Evolutionary conservation across 305 asterid genomes (phyloP).

Genomic region (Plantago rigida): DNA sequence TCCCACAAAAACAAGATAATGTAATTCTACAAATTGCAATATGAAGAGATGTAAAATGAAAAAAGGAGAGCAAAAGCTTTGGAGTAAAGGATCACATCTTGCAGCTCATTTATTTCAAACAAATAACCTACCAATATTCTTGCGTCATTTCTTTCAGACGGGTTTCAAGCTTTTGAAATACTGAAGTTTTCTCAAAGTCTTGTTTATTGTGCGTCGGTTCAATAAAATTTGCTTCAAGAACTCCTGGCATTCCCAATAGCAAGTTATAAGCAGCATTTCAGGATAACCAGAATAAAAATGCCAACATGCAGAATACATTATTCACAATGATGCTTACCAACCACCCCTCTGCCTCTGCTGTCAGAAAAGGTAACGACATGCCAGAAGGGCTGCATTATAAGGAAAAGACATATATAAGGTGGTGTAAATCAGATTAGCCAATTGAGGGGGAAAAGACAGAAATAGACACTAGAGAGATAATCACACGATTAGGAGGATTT

Average conservation of each 20-base stretch:
- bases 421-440: too few species aligned
- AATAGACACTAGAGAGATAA: too few species aligned
- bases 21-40: too few species aligned
- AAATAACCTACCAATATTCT: slow-evolving; percentile 51
- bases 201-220: slow-evolving; percentile 64
- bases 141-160: slow-evolving; percentile 52
- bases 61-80: too few species aligned
- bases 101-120: neutral
- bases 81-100: too few species aligned
- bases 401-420: neutral
- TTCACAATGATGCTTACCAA: slow-evolving; percentile 44
- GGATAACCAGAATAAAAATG: slow-evolving; percentile 19
- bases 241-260: slow-evolving; percentile 32
- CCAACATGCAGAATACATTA: slow-evolving; percentile 10
- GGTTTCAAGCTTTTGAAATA: slow-evolving; percentile 54
- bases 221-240: slow-evolving; percentile 57
- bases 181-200: slow-evolving; percentile 59
- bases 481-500: too few species aligned
- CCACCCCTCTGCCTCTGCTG: slow-evolving; percentile 89
- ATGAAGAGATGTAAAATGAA: too few species aligned
- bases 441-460: too few species aligned
- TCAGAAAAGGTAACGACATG: slow-evolving; percentile 46
- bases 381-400: slow-evolving; percentile 78
- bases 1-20: too few species aligned
- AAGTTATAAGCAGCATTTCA: slow-evolving; percentile 16